Conservation (phyloP, 129 eudicot species). For the Rutidosis leptorrhynchoides region DNA sequence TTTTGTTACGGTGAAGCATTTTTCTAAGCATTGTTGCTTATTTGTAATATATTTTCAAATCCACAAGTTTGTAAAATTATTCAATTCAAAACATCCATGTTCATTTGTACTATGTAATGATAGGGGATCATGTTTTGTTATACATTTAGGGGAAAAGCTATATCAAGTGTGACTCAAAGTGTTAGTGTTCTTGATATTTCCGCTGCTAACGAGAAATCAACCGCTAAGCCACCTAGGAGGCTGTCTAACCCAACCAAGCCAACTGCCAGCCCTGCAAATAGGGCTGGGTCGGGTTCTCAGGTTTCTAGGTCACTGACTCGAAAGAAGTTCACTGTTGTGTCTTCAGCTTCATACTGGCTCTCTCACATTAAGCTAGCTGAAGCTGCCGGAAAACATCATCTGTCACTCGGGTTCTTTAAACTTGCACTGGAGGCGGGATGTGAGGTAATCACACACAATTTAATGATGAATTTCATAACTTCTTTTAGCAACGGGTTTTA, state of each 20-base stretch:
- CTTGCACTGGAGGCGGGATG: constrained; percentile 83
- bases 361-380: constrained; percentile 84
- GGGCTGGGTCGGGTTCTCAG: constrained; percentile 62
- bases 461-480: not conserved
- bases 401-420: constrained; percentile 89
- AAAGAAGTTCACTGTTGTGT: constrained; percentile 55
- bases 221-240: constrained; percentile 87
- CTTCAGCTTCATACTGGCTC: constrained; percentile 89
- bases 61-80: not conserved
- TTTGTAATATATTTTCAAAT: no score
- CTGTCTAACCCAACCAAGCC: constrained; percentile 69
- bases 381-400: constrained; percentile 67
- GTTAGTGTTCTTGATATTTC: constrained; percentile 63
- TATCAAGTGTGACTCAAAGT: constrained; percentile 69
- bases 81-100: not conserved
- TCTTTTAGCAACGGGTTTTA: no score
- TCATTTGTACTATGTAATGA: no score
- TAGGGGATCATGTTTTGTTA: constrained; percentile 4
- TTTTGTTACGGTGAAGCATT: not conserved
- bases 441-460: constrained; percentile 48
- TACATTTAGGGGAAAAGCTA: constrained; percentile 56
- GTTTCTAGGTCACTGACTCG: constrained; percentile 51
- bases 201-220: constrained; percentile 71
- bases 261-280: constrained; percentile 51
- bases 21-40: not conserved